These are phyloP conservation scores for Blastobotrys proliferans DNA, from an alignment of 1,139 yeast species.

Conservation along the genomic window DNA sequence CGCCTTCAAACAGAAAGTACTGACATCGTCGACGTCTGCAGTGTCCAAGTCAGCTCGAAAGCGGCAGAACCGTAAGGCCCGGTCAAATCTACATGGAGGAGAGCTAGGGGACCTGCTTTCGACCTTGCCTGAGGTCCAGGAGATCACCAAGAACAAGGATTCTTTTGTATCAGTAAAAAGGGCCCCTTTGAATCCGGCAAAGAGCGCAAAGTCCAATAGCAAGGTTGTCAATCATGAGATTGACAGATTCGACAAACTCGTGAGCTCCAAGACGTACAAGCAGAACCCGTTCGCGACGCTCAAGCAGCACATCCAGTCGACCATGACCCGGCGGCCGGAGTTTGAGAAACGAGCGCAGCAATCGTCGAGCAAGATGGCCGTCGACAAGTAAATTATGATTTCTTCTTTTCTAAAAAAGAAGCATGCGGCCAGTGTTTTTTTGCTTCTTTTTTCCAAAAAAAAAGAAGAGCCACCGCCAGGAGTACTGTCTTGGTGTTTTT, in stretches of 20 bases:
- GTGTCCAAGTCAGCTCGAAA: conserved; percentile 30
- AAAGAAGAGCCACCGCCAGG: too few species aligned
- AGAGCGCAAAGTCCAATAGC: conserved; percentile 30
- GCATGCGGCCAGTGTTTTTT: too few species aligned
- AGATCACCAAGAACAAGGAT: background rate
- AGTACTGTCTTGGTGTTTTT: too few species aligned
- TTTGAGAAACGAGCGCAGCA: conserved; percentile 18
- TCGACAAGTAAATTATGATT: too few species aligned
- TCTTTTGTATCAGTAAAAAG: conserved; percentile 18
- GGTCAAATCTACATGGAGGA: conserved; percentile 27
- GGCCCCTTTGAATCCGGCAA: conserved; percentile 24
- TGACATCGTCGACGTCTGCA: conserved; percentile 15
- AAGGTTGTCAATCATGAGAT: conserved; percentile 32
- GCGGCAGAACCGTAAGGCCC: conserved; percentile 27
- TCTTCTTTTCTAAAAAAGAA: too few species aligned
- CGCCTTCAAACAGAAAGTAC: conserved; percentile 19
- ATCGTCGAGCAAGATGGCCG: too few species aligned
- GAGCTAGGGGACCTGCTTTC: conserved; percentile 30
- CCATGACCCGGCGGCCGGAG: conserved; percentile 24
- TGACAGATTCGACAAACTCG: conserved; percentile 27
- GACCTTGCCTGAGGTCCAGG: conserved; percentile 27
- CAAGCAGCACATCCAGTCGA: conserved; percentile 21
- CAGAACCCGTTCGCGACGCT: conserved; percentile 30
- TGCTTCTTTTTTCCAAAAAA: too few species aligned
- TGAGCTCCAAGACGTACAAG: conserved; percentile 22